Evolutionary conservation across 306 rosid genomes (phyloP), one percentile per base, ranked within the genome.

Genomic region (Lagenaria siceraria): DNA sequence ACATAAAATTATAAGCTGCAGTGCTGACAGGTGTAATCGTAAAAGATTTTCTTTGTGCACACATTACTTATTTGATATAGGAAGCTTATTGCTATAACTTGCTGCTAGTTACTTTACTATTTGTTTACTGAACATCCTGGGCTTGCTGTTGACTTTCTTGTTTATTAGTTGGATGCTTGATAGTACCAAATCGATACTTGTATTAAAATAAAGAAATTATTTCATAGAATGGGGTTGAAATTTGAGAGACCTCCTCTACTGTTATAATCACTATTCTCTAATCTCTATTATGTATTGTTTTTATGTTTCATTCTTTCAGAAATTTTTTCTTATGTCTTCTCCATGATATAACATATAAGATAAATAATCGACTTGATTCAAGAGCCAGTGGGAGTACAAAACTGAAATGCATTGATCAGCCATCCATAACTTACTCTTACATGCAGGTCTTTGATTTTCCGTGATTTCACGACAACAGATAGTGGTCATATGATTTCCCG

Each of bases 11-110:
- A 84, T 91, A 83, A 87, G 93, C 77, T 91, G 93, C 73, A 82
- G 91, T 80, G 91, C 93, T 54, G 96, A 91, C 80, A 86, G 93
- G 96, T 87, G 82, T 79, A 71, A 55, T 22, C 11, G 64, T 43
- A 49, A 73, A 69, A 69, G 49, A 68, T 84, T 53, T 81, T 70
- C 53, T 71, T 79, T 82, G 68, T 56, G 78, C 6, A 43, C 40
- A 31, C 43, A 78, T 78, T 24, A 69, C 53, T 62, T 55, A 31
- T 43, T 46, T 22, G 38, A 21, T 68, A 48, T 80, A 73, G 14
- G 40, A 79, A 64, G 25, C 7, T 64, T 64, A 64, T 64, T 31
- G 43, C 17, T 63, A 63, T 63, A 63, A 15, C 24, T 33, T 31
- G 22, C 46, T 31, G 19, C 43, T 63, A 63, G 70, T 63, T 62